Base-by-base conservation (phyloP, 1,284 basidiomycete genomes). In the Sanguinoderma infundibulare region DNA sequence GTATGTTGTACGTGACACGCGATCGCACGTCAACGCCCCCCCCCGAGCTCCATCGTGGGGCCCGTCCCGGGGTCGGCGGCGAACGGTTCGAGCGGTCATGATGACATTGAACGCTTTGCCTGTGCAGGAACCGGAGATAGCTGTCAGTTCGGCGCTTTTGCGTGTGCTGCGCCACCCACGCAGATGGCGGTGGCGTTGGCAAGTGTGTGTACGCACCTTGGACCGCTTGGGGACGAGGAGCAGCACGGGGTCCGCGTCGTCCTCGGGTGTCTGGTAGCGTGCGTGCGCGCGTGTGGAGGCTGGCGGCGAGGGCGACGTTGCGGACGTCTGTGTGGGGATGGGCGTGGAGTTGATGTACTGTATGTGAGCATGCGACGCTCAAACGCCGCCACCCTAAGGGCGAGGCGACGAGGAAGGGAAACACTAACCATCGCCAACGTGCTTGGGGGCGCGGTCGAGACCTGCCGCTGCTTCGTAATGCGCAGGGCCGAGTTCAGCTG, bases 401-500 rank as follows among this genome's bases (percentile, higher is more conserved):
- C 17, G 38, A 42, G 17, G 28, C 24, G 42, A 35, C 30, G 42
- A n/a, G n/a, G n/a, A n/a, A n/a, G n/a, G n/a, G n/a, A n/a, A 32
- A 57, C 58, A 64, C 63, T 63, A 55, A 63, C 67, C 60, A 28
- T 60, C 46, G 42, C 55, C 42, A 39, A 26, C 17, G 53, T 20
- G 26, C 20, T 51, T 49, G 58, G 63, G 55, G 51, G 50, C 26
- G 63, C 64, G 28, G 53, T 50, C 24, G 63, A 64, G 42, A 64
- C 65, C 54, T 69, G 64, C 40, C 70, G 61, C 49, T 72, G 73
- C 52, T 65, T 67, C 49, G 73, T 70, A 38, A 63, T 64, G 56
- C 67, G 66, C 47, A 74, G 66, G 7, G 67, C 72, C 26, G 67
- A 64, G 61, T 72, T 69, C 38, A 74, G 58, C 73, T 74, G 64